phyloP scores from a whole-genome alignment of 2,329 filamentous ascomycete genomes.

The Teratosphaeria epicoccoides region DNA sequence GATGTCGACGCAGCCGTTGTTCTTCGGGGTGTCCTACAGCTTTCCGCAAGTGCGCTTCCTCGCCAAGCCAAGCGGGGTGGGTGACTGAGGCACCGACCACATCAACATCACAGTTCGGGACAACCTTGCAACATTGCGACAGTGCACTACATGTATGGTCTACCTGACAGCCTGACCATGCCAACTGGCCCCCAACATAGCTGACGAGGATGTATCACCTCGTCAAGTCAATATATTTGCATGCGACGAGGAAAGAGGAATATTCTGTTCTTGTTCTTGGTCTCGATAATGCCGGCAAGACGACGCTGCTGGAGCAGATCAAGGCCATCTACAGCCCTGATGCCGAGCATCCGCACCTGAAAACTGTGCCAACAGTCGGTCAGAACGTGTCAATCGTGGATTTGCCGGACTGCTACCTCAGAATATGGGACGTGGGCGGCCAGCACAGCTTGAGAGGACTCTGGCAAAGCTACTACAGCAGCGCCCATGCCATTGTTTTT shows the following conservation, averaged over 20 bases:
- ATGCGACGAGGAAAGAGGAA: slow-evolving; percentile 98
- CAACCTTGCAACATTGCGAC: too few species aligned
- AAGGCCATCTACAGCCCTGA: slow-evolving; percentile 69
- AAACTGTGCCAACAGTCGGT: slow-evolving; percentile 92
- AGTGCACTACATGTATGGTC: too few species aligned
- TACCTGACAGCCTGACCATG: background rate
- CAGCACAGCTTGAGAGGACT: slow-evolving; percentile 79
- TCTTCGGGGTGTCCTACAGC: background rate
- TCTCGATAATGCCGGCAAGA: slow-evolving; percentile 97
- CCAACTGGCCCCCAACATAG: slow-evolving; percentile 1
- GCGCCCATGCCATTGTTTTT: slow-evolving; percentile 94
- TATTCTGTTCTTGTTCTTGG: slow-evolving; percentile 96
- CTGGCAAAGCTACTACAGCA: slow-evolving; percentile 92
- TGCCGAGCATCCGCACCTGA: slow-evolving; percentile 55
- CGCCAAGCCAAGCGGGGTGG: background rate
- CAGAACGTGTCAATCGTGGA: slow-evolving; percentile 92
- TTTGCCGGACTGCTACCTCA: slow-evolving; percentile 89
- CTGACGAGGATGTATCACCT: slow-evolving; percentile 72
- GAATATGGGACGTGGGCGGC: slow-evolving; percentile 96
- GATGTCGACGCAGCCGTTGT: background rate
- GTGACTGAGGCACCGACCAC: background rate
- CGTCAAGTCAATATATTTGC: slow-evolving; percentile 84
- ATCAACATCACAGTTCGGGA: background rate
- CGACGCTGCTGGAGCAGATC: slow-evolving; percentile 92
- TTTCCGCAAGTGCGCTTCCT: background rate